Evolutionary conservation across 1,284 basidiomycete species (phyloP), one percentile per base, ranked within the genome.

Genomic region (Ceratobasidium sp.): DNA sequence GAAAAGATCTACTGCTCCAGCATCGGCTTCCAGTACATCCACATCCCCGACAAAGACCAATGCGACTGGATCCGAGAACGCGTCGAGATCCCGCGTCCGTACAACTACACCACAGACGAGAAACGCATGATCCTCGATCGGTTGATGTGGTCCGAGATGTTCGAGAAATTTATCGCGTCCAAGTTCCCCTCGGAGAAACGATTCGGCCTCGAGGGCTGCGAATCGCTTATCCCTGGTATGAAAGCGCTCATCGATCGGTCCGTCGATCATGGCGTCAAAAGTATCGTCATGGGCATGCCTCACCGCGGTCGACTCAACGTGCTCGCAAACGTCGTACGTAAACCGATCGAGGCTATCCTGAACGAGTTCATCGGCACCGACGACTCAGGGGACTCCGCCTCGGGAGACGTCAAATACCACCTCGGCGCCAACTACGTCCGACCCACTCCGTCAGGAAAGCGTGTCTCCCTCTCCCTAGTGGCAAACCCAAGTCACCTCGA

Each of bases 111-210:
- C 64, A 91, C 96, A 79, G 98, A 99, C 33, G 33, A 99, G 89
- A 99, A 99, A 88, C 93, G 97, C 78, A 97, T 98, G 94, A 98
- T 99, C 82, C 91, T 99, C 79, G 98, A 99, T 87, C 95, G 98
- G 80, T 92, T 99, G 83, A 98, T 99, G 86, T 99, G 98, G 98
- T 99, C 97, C 40, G 97, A 99, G 85, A 95, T 95, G 5, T 99
- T 99, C 83, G 98, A 99, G 86, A 97, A 97, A 84, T 99, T 98
- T 89, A 97, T 99, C 82, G 93, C 97, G 28, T 95, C 93, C 89
- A 99, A 99, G 86, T 98, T 97, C 87, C 98, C 98, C 81, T 99
- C 98, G 87, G 98, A 99, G 89, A 99, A 99, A 88, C 95, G 98
- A 77, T 99, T 99, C 87, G 98, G 98, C 87, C 91, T 99, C 75